Evolutionary conservation across 495 filamentous ascomycete species (phyloP).

Genomic region (Talaromyces liani): DNA sequence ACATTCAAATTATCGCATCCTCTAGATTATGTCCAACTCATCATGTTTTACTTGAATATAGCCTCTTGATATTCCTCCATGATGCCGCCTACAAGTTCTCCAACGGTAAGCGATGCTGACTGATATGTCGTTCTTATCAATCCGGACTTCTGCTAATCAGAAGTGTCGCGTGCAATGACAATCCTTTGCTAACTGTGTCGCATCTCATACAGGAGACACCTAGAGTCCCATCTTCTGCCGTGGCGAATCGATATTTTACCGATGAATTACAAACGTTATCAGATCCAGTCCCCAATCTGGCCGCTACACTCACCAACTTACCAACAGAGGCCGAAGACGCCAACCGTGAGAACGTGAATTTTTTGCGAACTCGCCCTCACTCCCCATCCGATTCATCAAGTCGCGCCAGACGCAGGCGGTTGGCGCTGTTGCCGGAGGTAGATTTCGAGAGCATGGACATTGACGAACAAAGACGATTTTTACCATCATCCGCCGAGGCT

Average conservation of each 20-base stretch:
- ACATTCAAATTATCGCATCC: background rate
- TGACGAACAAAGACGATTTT: slow-evolving; percentile 26
- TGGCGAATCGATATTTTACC: slow-evolving; percentile 21
- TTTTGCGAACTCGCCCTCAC: slow-evolving; percentile 41
- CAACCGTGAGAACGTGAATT: slow-evolving; percentile 53
- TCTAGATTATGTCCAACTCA: background rate
- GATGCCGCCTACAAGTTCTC: slow-evolving; percentile 27
- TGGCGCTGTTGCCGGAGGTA: slow-evolving; percentile 22
- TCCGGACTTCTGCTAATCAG: background rate
- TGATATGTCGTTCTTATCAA: background rate
- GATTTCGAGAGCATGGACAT: slow-evolving; percentile 36
- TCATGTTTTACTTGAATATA: slow-evolving; percentile 4
- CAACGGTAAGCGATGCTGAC: slow-evolving; percentile 13
- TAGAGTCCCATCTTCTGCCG: slow-evolving; percentile 17
- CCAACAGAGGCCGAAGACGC: slow-evolving; percentile 44
- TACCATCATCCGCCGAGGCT: slow-evolving; percentile 27
- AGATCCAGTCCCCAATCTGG: slow-evolving; percentile 39
- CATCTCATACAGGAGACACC: slow-evolving; percentile 26
- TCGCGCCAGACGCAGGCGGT: slow-evolving; percentile 29
- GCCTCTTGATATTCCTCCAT: background rate
- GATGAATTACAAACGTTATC: slow-evolving; percentile 28
- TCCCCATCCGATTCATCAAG: slow-evolving; percentile 22
- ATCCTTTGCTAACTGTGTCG: background rate
- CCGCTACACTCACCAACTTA: slow-evolving; percentile 32
- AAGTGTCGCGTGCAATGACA: background rate